These are phyloP conservation scores for Arabis alpina DNA, from an alignment of 345 rosid genomes.

Conservation along the genomic window DNA sequence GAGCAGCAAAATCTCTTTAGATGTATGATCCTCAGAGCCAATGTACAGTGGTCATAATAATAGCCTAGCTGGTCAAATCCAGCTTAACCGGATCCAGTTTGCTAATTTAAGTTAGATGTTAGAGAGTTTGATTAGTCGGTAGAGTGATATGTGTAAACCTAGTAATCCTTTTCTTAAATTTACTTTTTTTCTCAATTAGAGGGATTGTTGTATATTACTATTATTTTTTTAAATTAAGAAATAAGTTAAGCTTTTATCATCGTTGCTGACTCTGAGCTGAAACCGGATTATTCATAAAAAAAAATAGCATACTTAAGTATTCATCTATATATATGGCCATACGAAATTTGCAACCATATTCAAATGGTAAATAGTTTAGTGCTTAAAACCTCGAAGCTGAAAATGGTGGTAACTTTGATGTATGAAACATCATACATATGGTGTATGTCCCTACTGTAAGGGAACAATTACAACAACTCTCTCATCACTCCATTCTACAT, in stretches of 20 bases:
- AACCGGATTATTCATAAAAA: background rate
- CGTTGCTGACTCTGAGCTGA: background rate
- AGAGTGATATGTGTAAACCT: constrained; percentile 14
- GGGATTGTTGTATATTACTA: background rate
- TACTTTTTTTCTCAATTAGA: constrained; percentile 3
- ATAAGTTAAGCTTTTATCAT: constrained; percentile 1
- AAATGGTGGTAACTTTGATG: too few species aligned
- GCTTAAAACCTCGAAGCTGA: too few species aligned
- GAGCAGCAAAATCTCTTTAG: constrained; percentile 17
- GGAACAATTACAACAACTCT: too few species aligned
- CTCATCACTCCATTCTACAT: too few species aligned
- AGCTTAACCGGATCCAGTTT: constrained; percentile 29
- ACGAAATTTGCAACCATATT: too few species aligned
- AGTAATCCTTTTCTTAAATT: background rate
- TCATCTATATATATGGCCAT: too few species aligned
- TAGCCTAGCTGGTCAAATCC: constrained; percentile 32
- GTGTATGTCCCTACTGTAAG: too few species aligned
- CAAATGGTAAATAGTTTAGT: too few species aligned
- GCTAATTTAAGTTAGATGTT: constrained; percentile 29
- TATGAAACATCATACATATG: too few species aligned
- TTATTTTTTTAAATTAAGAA: background rate
- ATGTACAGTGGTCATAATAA: constrained; percentile 25
- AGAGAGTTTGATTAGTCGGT: constrained; percentile 17
- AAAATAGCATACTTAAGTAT: too few species aligned
- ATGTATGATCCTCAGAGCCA: constrained; percentile 18